Conservation (phyloP, 2,329 filamentous ascomycete species). For the Cladorrhinum sp. region DNA sequence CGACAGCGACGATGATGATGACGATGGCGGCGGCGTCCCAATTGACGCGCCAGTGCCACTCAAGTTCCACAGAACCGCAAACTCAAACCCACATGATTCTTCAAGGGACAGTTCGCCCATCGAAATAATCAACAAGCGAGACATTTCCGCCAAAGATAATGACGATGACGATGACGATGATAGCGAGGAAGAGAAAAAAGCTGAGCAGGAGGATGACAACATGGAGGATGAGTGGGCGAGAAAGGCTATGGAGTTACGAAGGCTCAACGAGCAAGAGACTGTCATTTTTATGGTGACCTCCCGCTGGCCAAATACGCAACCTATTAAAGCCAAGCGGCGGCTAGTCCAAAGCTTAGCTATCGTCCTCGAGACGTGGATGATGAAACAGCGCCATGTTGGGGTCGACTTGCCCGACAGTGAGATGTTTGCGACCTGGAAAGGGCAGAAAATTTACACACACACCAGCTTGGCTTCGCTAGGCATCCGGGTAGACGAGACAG, state of each 20-base stretch:
- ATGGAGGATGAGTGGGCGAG: slow-evolving; percentile 39
- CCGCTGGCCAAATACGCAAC: slow-evolving; percentile 48
- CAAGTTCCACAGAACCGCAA: not conserved
- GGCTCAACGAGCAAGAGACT: slow-evolving; percentile 33
- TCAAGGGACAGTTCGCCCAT: not conserved
- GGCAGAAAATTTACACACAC: slow-evolving; percentile 68
- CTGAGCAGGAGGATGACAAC: slow-evolving; percentile 11
- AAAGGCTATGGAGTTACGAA: slow-evolving; percentile 38
- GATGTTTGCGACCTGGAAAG: slow-evolving; percentile 78
- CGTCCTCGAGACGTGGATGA: slow-evolving; percentile 68
- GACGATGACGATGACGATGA: slow-evolving; percentile 4
- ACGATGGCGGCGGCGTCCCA: not conserved
- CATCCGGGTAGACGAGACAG: slow-evolving; percentile 47
- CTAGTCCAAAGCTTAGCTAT: slow-evolving; percentile 65
- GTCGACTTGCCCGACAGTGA: slow-evolving; percentile 41
- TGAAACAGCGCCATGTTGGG: slow-evolving; percentile 48
- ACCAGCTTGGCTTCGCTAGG: slow-evolving; percentile 70
- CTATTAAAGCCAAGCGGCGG: slow-evolving; percentile 61
- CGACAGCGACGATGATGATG: slow-evolving; percentile 20
- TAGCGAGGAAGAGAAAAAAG: not conserved
- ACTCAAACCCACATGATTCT: not conserved
- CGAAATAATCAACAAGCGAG: not conserved
- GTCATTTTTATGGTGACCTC: slow-evolving; percentile 68
- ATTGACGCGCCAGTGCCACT: not conserved
- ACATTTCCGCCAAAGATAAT: not conserved